phyloP scores from a whole-genome alignment of 306 rosid genomes.

The Trifolium fragiferum region DNA sequence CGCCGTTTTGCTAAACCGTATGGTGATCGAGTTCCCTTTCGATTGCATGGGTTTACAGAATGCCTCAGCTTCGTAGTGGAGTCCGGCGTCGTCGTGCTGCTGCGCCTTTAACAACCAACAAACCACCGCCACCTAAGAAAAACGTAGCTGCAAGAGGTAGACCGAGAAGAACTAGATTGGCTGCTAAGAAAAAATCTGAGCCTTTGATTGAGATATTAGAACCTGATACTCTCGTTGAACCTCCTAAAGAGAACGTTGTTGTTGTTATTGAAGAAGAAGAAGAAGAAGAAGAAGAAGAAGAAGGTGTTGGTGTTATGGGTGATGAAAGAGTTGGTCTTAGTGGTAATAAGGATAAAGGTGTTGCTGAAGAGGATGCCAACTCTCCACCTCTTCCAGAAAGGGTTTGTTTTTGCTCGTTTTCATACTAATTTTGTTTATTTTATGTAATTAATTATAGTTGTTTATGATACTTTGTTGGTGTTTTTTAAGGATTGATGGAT shows the following conservation, averaged over 20 bases:
- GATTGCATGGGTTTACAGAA: conserved; percentile 93
- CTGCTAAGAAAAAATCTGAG: conserved; percentile 48
- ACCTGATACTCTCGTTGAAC: background rate
- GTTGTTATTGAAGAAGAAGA: conserved; percentile 24
- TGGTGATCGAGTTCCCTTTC: conserved; percentile 60
- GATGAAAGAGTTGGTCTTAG: conserved; percentile 87
- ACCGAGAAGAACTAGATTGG: conserved; percentile 74
- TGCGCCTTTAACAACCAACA: conserved; percentile 55
- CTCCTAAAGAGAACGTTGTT: conserved; percentile 12
- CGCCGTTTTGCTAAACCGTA: conserved; percentile 45
- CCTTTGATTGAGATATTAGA: conserved; percentile 52
- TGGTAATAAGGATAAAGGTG: conserved; percentile 65
- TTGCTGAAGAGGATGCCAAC: conserved; percentile 71
- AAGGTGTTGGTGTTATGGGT: conserved; percentile 63
- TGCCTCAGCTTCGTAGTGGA: conserved; percentile 97
- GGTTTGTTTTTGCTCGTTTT: conserved; percentile 41
- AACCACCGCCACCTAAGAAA: conserved; percentile 34
- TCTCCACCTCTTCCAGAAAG: conserved; percentile 85
- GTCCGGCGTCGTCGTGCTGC: conserved; percentile 84
- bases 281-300: conserved; percentile 36
- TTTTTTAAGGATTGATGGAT: background rate
- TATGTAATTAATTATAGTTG: background rate
- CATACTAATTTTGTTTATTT: background rate
- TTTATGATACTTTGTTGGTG: background rate
- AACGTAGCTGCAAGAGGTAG: conserved; percentile 56